Conservation (phyloP, 441 rosid genomes). For the Brassica hybrid region DNA sequence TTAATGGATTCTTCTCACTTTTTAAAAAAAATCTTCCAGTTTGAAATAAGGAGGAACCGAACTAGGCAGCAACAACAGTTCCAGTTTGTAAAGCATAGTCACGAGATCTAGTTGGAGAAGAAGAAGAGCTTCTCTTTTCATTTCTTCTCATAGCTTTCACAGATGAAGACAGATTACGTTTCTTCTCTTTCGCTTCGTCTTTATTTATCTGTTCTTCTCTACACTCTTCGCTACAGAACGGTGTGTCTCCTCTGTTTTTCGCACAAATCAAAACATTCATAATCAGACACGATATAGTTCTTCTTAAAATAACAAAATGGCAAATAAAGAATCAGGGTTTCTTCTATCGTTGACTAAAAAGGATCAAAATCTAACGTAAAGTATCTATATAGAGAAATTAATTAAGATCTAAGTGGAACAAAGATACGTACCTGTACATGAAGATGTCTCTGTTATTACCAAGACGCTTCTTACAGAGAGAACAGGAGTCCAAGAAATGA, state of each 20-base stretch:
- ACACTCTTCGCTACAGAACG: constrained; percentile 48
- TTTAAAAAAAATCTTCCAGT: not conserved
- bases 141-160: constrained; percentile 42
- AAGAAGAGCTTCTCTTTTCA: constrained; percentile 30
- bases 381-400: not conserved
- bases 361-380: not conserved
- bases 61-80: constrained; percentile 35
- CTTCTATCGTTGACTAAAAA: not conserved
- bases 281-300: constrained; percentile 7
- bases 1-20: constrained; percentile 20
- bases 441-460: constrained; percentile 36
- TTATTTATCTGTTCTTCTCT: constrained; percentile 77
- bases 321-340: constrained; percentile 4
- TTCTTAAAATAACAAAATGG: not conserved
- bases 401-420: not conserved
- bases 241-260: constrained; percentile 39
- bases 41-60: not conserved
- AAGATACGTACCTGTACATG: constrained; percentile 31
- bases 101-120: constrained; percentile 38
- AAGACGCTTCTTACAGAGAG: constrained; percentile 31
- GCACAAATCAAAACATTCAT: not conserved
- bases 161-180: constrained; percentile 48
- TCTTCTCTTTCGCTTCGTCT: constrained; percentile 65
- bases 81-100: constrained; percentile 29
- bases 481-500: constrained; percentile 36